Conservation (phyloP, 495 filamentous ascomycete genomes). For the Daldinia loculata region DNA sequence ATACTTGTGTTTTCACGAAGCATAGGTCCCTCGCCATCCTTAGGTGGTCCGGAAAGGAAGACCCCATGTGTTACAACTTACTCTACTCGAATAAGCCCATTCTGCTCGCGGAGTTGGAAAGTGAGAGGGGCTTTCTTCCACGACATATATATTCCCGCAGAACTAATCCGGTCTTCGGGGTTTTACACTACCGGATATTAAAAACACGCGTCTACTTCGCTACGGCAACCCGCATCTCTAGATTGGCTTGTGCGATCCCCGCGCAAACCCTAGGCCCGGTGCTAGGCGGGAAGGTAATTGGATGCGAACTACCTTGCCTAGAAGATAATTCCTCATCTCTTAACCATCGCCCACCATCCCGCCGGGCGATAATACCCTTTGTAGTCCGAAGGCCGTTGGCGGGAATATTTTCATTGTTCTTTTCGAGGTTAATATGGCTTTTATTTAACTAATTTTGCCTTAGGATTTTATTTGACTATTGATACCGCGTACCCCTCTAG, state of each 20-base stretch:
- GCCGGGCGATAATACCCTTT: conserved; percentile 46
- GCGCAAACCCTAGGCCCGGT: conserved; percentile 43
- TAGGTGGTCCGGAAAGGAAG: not conserved
- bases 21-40: not conserved
- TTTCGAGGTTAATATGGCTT: not conserved
- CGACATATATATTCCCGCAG: conserved; percentile 46
- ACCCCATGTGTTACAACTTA: not conserved
- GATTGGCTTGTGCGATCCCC: conserved; percentile 47
- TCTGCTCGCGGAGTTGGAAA: conserved; percentile 14
- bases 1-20: not conserved
- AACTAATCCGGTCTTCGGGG: conserved; percentile 46
- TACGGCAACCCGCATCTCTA: conserved; percentile 51
- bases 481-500: too few species aligned
- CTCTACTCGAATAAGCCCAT: not conserved
- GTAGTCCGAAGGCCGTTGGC: conserved; percentile 46
- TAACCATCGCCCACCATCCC: conserved; percentile 48
- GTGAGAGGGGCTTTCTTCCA: conserved; percentile 51
- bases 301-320: conserved; percentile 26
- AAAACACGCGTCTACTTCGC: conserved; percentile 49
- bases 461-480: too few species aligned
- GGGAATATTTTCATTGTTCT: conserved; percentile 48
- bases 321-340: conserved; percentile 31
- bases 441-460: too few species aligned
- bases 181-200: conserved; percentile 47
- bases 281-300: conserved; percentile 44